Conservation (phyloP, 495 filamentous ascomycete genomes). For the Cudoniella acicularis region DNA sequence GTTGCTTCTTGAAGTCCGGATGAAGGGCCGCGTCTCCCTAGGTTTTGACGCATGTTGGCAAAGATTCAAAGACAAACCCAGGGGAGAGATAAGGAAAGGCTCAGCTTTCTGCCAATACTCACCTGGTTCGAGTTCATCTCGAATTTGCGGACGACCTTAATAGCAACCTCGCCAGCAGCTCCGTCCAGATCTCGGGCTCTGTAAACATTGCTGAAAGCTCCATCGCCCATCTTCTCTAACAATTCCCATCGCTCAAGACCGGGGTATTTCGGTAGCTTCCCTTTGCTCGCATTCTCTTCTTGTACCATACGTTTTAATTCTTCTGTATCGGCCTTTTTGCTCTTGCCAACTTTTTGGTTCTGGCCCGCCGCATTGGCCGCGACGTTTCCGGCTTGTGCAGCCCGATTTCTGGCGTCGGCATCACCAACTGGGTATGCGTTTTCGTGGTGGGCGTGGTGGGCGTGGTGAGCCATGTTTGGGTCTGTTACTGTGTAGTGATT, state of each 20-base stretch:
- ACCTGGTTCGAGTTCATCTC: slow-evolving; percentile 99
- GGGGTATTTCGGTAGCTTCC: slow-evolving; percentile 86
- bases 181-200: slow-evolving; percentile 70
- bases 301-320: slow-evolving; percentile 80
- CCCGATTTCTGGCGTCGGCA: slow-evolving; percentile 54
- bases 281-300: slow-evolving; percentile 80
- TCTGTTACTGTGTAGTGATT: slow-evolving; percentile 55
- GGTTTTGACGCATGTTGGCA: slow-evolving; percentile 21
- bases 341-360: slow-evolving; percentile 39
- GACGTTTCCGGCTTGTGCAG: slow-evolving; percentile 57
- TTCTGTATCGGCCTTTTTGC: slow-evolving; percentile 55
- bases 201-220: slow-evolving; percentile 98
- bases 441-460: slow-evolving; percentile 41
- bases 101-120: slow-evolving; percentile 40
- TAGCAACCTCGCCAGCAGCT: slow-evolving; percentile 77
- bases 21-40: slow-evolving; percentile 87
- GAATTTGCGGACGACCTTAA: slow-evolving; percentile 98
- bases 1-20: slow-evolving; percentile 90
- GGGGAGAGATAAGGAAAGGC: slow-evolving; percentile 9
- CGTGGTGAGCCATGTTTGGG: slow-evolving; percentile 43
- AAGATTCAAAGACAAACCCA: slow-evolving; percentile 21
- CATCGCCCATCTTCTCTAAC: slow-evolving; percentile 97
- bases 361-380: slow-evolving; percentile 51
- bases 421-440: slow-evolving; percentile 53
- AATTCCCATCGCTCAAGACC: slow-evolving; percentile 88